Percentiles rank a stretch among this genome's conserved stretches.
Evolutionary conservation across 2,329 filamentous ascomycete genomes (phyloP).

Genomic region (Botryotinia convoluta): DNA sequence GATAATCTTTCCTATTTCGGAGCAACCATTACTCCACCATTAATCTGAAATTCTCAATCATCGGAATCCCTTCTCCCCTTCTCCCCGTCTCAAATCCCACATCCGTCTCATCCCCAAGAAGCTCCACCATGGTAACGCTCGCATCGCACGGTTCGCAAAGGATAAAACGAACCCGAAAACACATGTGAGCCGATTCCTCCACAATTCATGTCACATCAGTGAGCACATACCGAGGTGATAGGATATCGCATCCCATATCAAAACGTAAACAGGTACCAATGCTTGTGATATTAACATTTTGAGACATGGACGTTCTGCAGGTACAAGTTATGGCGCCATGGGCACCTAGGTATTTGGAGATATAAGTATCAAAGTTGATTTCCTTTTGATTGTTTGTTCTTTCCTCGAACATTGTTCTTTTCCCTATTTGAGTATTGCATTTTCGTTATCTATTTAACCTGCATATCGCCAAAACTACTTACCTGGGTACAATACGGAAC

Average conservation of each 20-base stretch:
- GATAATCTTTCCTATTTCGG: conserved; percentile 11
- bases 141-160: not conserved
- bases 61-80: not conserved
- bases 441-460: not conserved
- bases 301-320: not conserved
- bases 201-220: not conserved
- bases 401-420: not conserved
- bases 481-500: not conserved
- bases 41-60: not conserved
- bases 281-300: not conserved
- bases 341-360: not conserved
- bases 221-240: conserved; percentile 9
- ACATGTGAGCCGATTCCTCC: conserved; percentile 8
- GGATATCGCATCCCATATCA: not conserved
- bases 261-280: not conserved
- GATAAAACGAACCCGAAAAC: conserved; percentile 3
- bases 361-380: conserved; percentile 12
- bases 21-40: not conserved
- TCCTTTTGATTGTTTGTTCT: not conserved
- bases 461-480: not conserved
- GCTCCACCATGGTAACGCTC: not conserved
- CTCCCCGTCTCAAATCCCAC: not conserved
- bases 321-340: not conserved
- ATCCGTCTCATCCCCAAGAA: not conserved
- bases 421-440: not conserved